Conservation (phyloP, 2,329 filamentous ascomycete genomes). For the Pestalotiopsis sp. region DNA sequence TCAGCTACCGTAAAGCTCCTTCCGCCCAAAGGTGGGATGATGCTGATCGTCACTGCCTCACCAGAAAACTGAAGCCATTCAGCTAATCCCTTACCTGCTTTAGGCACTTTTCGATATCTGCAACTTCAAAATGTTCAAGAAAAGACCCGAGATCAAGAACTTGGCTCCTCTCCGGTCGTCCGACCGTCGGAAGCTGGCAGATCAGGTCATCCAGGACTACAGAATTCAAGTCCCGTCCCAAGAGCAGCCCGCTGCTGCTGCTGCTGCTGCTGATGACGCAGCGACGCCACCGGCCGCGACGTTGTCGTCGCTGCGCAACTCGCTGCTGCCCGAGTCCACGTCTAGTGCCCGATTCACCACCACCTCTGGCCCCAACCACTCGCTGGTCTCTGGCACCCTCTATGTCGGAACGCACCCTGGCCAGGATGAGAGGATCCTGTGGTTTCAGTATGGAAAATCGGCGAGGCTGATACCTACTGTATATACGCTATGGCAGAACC, state of each 20-base stretch:
- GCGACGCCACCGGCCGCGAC: conserved; percentile 5
- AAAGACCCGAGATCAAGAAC: conserved; percentile 69
- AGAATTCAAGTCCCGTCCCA: conserved; percentile 34
- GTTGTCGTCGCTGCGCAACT: conserved; percentile 41
- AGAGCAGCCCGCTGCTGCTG: conserved; percentile 4
- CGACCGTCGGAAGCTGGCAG: conserved; percentile 65
- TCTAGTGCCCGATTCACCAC: conserved; percentile 65
- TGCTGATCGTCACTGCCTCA: not conserved
- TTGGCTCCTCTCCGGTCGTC: conserved; percentile 66
- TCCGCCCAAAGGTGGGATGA: not conserved
- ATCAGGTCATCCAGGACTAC: conserved; percentile 66
- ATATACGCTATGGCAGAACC: conserved; percentile 67
- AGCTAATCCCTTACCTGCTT: not conserved
- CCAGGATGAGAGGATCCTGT: conserved; percentile 58
- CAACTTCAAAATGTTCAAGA: conserved; percentile 57
- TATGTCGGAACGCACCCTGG: conserved; percentile 62
- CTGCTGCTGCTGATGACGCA: conserved; percentile 18
- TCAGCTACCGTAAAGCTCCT: not conserved
- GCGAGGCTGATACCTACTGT: conserved; percentile 57
- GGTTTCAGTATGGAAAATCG: conserved; percentile 57
- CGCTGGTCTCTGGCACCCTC: conserved; percentile 61
- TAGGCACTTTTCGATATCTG: not conserved
- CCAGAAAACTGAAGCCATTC: not conserved
- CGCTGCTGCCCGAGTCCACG: conserved; percentile 62
- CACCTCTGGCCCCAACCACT: conserved; percentile 61